Base-by-base conservation (phyloP, 2,329 filamentous ascomycete genomes). In the Aureobasidium pullulans region DNA sequence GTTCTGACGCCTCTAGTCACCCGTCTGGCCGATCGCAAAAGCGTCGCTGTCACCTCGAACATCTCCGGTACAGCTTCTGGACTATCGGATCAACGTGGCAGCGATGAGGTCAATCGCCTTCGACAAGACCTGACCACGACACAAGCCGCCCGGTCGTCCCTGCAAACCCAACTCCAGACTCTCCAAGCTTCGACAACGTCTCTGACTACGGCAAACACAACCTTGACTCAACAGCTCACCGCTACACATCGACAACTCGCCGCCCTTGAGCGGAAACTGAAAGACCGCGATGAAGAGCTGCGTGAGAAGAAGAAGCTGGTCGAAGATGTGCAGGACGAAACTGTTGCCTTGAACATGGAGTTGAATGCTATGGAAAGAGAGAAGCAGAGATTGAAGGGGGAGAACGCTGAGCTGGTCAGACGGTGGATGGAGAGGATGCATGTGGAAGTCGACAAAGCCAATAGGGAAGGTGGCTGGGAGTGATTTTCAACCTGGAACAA, bases 381-480 rank as follows among this genome's bases (percentile, higher is more conserved):
- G 68, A 80, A 82, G 31, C 84, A 87, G 69, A 86, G 84, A 72
- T 77, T 96, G 63, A 83, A 85, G 69, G 81, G 80, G 61, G 94
- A 97, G 71, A 97, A 97, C 70, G 86, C 89, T 69, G 89, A 96
- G 65, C 79, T 99, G 59, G 85, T 96, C 57, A 87, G 91, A 71
- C 81, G 94, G 58, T 97, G 92, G 90, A 92, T 97, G 88, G 85
- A 84, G 69, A 81, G 87, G 64, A 94, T 94, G 82, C 87, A 86
- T 4, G 82, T 86, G 69, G 92, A 96, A 76, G 93, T 89, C 10
- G 89, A 94, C 59, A 86, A 84, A 63, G 92, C 96, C 87, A 97
- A 97, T 68, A 71, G 80, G 34, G 67, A 68, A 37, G 49, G 53
- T 60, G 49, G 59, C 11, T 62, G 64, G 64, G 44, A 60, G 32